A percentile compares a stretch with the other conserved stretches of the same genome.
These are phyloP conservation scores for Psilocybe azurescens DNA, from an alignment of 768 basidiomycete species.

Conservation along the genomic window DNA sequence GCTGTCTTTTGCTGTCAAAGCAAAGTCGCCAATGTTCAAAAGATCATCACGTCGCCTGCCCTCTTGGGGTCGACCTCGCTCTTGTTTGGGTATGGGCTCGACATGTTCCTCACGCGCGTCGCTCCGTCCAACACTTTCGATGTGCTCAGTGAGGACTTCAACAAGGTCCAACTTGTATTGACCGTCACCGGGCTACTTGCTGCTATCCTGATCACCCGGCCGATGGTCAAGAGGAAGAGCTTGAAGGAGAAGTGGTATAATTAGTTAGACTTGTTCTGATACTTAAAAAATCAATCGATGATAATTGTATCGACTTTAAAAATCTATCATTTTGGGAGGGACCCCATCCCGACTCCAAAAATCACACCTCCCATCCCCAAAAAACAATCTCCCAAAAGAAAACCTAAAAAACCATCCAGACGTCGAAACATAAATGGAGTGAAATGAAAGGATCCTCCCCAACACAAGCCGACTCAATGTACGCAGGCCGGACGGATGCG, in stretches of 20 bases:
- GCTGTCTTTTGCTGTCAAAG: slow-evolving; percentile 24
- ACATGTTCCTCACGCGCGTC: slow-evolving; percentile 86
- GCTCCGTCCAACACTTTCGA: slow-evolving; percentile 93
- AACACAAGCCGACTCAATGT: not conserved
- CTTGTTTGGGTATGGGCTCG: slow-evolving; percentile 85
- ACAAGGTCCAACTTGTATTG: slow-evolving; percentile 88
- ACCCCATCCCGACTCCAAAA: too few relatives aligned
- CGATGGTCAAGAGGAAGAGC: slow-evolving; percentile 76
- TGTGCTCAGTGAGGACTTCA: slow-evolving; percentile 89
- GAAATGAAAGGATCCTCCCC: not conserved
- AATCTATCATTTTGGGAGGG: not conserved
- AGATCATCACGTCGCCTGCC: slow-evolving; percentile 80
- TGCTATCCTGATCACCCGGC: slow-evolving; percentile 80
- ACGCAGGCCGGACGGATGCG: not conserved
- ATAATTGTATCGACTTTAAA: too few relatives aligned
- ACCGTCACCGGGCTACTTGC: slow-evolving; percentile 74
- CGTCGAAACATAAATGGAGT: too few relatives aligned
- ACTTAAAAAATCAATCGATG: too few relatives aligned
- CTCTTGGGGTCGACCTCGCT: slow-evolving; percentile 92
- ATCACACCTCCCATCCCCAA: too few relatives aligned
- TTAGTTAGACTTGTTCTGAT: slow-evolving; percentile 20
- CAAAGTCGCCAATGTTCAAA: slow-evolving; percentile 71
- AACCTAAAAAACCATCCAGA: too few relatives aligned
- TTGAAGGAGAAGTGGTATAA: slow-evolving; percentile 78
- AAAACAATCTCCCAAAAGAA: too few relatives aligned